Percentiles rank a stretch among this genome's conserved stretches.
Evolutionary conservation across 2,329 filamentous ascomycete species (phyloP).

Genomic region (Ascochyta fabae): DNA sequence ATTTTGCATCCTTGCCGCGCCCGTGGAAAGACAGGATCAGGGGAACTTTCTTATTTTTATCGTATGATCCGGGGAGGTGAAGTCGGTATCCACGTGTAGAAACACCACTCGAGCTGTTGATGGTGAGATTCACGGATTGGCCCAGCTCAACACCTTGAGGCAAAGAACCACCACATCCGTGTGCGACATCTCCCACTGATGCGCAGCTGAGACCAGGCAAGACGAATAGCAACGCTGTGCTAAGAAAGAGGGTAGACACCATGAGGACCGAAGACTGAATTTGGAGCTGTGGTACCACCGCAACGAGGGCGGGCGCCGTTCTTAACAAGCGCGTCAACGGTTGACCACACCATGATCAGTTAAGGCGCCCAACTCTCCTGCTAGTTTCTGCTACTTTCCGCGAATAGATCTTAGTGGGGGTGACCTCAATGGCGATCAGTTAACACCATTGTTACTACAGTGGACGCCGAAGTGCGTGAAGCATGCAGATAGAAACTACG

Average conservation of each 20-base stretch:
- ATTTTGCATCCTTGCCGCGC: conserved; percentile 44
- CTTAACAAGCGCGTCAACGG: conserved; percentile 5
- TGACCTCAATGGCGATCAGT: not conserved
- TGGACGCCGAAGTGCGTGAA: not conserved
- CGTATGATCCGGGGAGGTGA: conserved; percentile 51
- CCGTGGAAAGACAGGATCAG: conserved; percentile 60
- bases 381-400: conserved; percentile 6
- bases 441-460: not conserved
- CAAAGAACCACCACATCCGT: conserved; percentile 22
- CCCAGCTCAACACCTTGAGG: conserved; percentile 30
- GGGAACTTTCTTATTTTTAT: conserved; percentile 44
- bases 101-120: conserved; percentile 38
- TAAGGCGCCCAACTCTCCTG: conserved; percentile 13
- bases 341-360: conserved; percentile 1
- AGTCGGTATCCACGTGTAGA: conserved; percentile 46
- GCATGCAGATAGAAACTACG: no score
- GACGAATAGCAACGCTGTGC: not conserved
- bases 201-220: conserved; percentile 1
- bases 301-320: not conserved
- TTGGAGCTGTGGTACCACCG: not conserved
- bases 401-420: not conserved
- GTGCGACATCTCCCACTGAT: conserved; percentile 8
- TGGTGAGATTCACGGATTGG: conserved; percentile 31
- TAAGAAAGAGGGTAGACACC: not conserved
- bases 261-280: not conserved